Conservation (phyloP, 257 asterid species). For the Primulina tabacum region DNA sequence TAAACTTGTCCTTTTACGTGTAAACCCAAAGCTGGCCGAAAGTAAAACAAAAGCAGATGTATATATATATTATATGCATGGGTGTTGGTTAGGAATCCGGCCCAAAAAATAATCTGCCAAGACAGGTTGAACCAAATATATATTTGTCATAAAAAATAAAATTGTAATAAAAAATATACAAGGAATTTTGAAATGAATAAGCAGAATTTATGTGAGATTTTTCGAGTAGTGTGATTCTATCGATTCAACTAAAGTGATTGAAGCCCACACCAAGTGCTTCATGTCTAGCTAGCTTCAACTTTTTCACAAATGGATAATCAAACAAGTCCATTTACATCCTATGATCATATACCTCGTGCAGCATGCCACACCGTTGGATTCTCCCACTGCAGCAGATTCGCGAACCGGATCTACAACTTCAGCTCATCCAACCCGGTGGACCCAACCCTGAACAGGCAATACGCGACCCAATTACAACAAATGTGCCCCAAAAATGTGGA, state of each 20-base stretch:
- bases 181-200: no score
- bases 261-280: not conserved
- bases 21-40: no score
- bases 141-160: no score
- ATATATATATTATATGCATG: no score
- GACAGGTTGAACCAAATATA: no score
- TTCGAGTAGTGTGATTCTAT: not conserved
- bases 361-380: slow-evolving; percentile 82
- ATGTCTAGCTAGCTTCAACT: not conserved
- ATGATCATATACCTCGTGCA: slow-evolving; percentile 19
- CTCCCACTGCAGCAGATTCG: slow-evolving; percentile 71
- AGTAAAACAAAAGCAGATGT: no score
- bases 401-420: slow-evolving; percentile 71
- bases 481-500: slow-evolving; percentile 66
- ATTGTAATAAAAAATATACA: no score
- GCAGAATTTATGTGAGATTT: no score
- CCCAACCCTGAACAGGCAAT: slow-evolving; percentile 62
- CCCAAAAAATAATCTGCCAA: no score
- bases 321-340: no score
- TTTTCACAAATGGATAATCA: not conserved
- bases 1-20: no score
- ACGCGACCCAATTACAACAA: slow-evolving; percentile 47
- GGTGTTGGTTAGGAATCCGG: no score
- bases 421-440: slow-evolving; percentile 44
- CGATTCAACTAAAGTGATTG: not conserved